Conservation (phyloP, 805 yeast species). For the Metschnikowia anglica region DNA sequence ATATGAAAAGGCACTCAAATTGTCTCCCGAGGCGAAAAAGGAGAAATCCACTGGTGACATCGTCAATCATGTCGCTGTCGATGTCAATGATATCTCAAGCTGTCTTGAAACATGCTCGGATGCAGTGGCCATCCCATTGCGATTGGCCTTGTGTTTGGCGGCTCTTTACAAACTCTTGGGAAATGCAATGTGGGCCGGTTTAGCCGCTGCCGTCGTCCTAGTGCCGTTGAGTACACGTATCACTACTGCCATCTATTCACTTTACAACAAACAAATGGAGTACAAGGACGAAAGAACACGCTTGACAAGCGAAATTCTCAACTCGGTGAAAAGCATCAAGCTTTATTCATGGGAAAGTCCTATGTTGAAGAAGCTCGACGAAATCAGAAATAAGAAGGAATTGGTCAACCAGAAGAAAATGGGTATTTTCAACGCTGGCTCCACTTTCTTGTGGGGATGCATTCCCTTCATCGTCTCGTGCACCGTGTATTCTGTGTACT, state of each 20-base stretch:
- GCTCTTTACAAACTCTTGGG: slow-evolving; percentile 60
- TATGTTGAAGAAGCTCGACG: slow-evolving; percentile 50
- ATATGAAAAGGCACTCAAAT: slow-evolving; percentile 64
- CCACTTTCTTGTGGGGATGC: slow-evolving; percentile 37
- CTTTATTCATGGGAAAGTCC: slow-evolving; percentile 71
- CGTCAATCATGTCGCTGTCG: slow-evolving; percentile 75
- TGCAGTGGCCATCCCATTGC: slow-evolving; percentile 47
- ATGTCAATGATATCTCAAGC: slow-evolving; percentile 57
- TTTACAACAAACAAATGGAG: slow-evolving; percentile 58
- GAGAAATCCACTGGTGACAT: slow-evolving; percentile 73
- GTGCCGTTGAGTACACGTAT: slow-evolving; percentile 56
- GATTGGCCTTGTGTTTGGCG: slow-evolving; percentile 50
- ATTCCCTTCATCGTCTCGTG: slow-evolving; percentile 39
- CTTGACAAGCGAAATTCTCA: slow-evolving; percentile 56
- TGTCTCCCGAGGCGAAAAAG: slow-evolving; percentile 66
- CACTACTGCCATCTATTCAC: slow-evolving; percentile 42
- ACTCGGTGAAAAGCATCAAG: slow-evolving; percentile 62
- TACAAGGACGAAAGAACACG: slow-evolving; percentile 61
- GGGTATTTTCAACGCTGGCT: slow-evolving; percentile 35
- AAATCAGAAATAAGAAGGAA: slow-evolving; percentile 59
- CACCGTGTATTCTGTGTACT: slow-evolving; percentile 32
- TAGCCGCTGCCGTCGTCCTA: slow-evolving; percentile 51
- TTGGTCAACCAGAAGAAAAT: slow-evolving; percentile 50
- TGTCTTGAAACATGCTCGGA: slow-evolving; percentile 55
- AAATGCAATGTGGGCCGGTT: slow-evolving; percentile 57